phyloP scores from a whole-genome alignment of 2,329 filamentous ascomycete genomes.

The Dothistroma septosporum region DNA sequence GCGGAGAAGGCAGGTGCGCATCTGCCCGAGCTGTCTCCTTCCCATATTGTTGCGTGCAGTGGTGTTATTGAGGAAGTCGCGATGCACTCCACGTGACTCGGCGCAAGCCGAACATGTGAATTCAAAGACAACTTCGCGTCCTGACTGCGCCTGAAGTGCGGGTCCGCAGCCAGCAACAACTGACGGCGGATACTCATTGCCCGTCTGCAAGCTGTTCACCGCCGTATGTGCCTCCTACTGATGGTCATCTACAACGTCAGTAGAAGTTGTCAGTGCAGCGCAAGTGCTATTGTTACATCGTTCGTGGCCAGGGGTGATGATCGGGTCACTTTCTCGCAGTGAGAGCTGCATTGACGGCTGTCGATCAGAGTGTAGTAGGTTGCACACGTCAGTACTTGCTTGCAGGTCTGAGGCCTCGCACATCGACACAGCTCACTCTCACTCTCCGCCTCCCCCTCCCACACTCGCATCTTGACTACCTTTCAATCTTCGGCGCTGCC shows the following conservation, averaged over 20 bases:
- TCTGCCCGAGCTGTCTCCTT: slow-evolving; percentile 5
- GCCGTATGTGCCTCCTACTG: too few species aligned
- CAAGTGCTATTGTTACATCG: neutral
- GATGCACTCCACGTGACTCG: slow-evolving; percentile 5
- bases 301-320: too few species aligned
- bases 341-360: neutral
- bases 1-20: neutral
- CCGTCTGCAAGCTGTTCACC: too few species aligned
- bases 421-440: slow-evolving; percentile 21
- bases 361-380: slow-evolving; percentile 5
- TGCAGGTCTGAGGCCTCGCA: slow-evolving; percentile 12
- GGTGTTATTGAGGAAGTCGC: slow-evolving; percentile 2
- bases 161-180: neutral
- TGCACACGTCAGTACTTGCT: slow-evolving; percentile 1
- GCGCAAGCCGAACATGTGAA: slow-evolving; percentile 10
- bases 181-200: neutral
- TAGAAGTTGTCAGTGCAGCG: neutral
- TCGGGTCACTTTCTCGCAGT: too few species aligned
- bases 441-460: slow-evolving; percentile 21
- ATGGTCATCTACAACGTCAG: too few species aligned
- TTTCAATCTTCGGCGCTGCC: slow-evolving; percentile 13
- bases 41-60: neutral
- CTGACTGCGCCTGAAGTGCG: neutral
- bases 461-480: slow-evolving; percentile 25
- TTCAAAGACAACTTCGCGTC: slow-evolving; percentile 5